A percentile compares a stretch with the other conserved stretches of the same genome.
Evolutionary conservation across 768 basidiomycete genomes (phyloP).

Genomic region (Boletellus ananiceps): DNA sequence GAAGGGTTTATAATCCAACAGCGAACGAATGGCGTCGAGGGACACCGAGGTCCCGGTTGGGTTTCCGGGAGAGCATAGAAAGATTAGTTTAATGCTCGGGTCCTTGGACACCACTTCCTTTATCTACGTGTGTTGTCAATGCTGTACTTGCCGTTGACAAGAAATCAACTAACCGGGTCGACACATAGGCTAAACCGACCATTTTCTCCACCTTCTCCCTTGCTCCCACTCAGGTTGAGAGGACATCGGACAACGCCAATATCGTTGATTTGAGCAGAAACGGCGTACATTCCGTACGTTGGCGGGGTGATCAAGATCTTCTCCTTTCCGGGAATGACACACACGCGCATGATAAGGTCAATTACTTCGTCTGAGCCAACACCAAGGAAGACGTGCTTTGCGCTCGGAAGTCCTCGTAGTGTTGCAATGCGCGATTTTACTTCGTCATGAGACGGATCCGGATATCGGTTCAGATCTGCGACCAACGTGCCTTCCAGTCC

Average conservation of each 20-base stretch:
- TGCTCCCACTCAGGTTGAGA: conserved; percentile 51
- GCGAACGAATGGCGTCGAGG: conserved; percentile 56
- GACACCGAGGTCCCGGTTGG: conserved; percentile 89
- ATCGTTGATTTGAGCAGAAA: conserved; percentile 95
- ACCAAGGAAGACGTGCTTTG: conserved; percentile 81
- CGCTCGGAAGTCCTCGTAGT: conserved; percentile 61
- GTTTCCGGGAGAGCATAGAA: conserved; percentile 96
- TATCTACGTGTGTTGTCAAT: conserved; percentile 44
- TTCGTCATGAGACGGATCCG: conserved; percentile 79
- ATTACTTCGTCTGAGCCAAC: conserved; percentile 97
- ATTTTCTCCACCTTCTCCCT: conserved; percentile 68
- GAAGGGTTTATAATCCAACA: conserved; percentile 78
- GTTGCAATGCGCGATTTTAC: conserved; percentile 75
- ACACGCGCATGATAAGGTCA: conserved; percentile 88
- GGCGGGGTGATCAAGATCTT: conserved; percentile 88
- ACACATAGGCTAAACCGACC: conserved; percentile 73
- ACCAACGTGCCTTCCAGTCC: conserved; percentile 38
- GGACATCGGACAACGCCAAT: conserved; percentile 74
- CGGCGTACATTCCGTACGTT: conserved; percentile 97
- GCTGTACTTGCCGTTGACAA: not conserved
- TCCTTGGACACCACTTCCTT: conserved; percentile 65
- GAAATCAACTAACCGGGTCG: conserved; percentile 54
- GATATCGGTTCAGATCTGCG: conserved; percentile 82
- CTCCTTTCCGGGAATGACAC: conserved; percentile 74
- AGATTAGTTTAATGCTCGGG: conserved; percentile 82